Evolutionary conservation across 2,329 filamentous ascomycete genomes (phyloP), one percentile per base, ranked within the genome.

Genomic region (Fusarium guadeloupense): DNA sequence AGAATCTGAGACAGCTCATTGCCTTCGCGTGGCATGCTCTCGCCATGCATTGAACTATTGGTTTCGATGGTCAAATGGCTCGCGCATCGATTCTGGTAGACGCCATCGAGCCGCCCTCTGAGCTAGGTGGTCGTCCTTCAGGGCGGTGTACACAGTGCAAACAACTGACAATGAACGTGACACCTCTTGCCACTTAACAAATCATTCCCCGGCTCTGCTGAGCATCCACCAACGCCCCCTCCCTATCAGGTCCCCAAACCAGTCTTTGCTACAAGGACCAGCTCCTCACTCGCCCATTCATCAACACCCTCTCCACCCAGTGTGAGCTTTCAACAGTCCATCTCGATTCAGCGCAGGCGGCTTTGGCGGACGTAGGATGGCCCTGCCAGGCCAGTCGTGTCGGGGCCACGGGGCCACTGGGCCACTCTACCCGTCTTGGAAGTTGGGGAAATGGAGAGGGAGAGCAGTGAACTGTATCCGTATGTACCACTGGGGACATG

Each of bases 381-480:
- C 45, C 55, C 42, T 39, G 34, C 40, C 56, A 41, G 54, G 28
- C 40, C 40, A 59, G 34, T 35, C 34, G 33, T 45, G 38, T 45
- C 54, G 54, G 45, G 65, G 58, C 67, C 65, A 26, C 25, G 25
- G 28, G 28, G 28, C 28, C 28, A 69, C 58, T 54, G 63, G 53
- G 53, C 61, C 58, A 66, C 55, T 57, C 61, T 65, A 48, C 61
- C 62, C 57, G 52, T 50, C 61, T 64, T 52, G 53, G 54, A 66
- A 65, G 62, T 66, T 66, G 59, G 63, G 63, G 61, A 67, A 62
- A 60, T 55, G 54, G 56, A 64, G 58, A 54, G 46, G 54, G 56
- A 64, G 58, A 54, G 46, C 47, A 39, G 35, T 34, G 45, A 52
- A 49, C 35, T 59, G 40, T 59, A 59, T 47, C 56, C 48, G 47